These are phyloP conservation scores for Colletotrichum liriopes DNA, from an alignment of 2,329 filamentous ascomycete genomes.

Conservation along the genomic window DNA sequence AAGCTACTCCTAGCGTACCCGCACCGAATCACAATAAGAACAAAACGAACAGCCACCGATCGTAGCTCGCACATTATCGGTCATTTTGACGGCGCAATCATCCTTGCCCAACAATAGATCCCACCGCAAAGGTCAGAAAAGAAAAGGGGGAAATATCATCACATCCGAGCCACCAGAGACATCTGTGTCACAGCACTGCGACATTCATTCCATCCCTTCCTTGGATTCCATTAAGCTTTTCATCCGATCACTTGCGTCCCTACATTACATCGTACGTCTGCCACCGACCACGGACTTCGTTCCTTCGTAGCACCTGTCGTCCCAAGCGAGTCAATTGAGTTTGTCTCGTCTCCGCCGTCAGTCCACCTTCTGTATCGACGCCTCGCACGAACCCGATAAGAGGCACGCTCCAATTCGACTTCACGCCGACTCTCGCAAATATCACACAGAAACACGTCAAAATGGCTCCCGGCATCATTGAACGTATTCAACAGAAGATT, in stretches of 20 bases:
- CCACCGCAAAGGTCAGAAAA: conserved; percentile 19
- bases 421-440: not conserved
- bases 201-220: conserved; percentile 30
- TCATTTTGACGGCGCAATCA: not conserved
- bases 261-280: conserved; percentile 26
- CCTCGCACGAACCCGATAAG: conserved; percentile 1
- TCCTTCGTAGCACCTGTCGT: not conserved
- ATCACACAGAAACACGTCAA: not conserved
- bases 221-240: conserved; percentile 34
- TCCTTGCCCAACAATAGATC: conserved; percentile 11
- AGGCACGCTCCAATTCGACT: not conserved
- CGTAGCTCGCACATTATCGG: not conserved
- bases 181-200: conserved; percentile 36
- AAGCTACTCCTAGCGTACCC: conserved; percentile 9
- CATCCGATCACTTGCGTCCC: conserved; percentile 23
- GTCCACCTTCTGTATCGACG: not conserved
- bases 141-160: conserved; percentile 14
- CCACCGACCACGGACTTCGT: conserved; percentile 12
- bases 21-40: conserved; percentile 8
- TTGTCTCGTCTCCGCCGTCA: conserved; percentile 16
- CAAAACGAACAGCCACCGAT: not conserved
- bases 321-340: conserved; percentile 18
- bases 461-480: conserved; percentile 69
- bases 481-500: conserved; percentile 77
- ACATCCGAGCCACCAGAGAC: conserved; percentile 30